These are phyloP conservation scores for Penicillium paradoxum DNA, from an alignment of 495 filamentous ascomycete species.

Conservation along the genomic window DNA sequence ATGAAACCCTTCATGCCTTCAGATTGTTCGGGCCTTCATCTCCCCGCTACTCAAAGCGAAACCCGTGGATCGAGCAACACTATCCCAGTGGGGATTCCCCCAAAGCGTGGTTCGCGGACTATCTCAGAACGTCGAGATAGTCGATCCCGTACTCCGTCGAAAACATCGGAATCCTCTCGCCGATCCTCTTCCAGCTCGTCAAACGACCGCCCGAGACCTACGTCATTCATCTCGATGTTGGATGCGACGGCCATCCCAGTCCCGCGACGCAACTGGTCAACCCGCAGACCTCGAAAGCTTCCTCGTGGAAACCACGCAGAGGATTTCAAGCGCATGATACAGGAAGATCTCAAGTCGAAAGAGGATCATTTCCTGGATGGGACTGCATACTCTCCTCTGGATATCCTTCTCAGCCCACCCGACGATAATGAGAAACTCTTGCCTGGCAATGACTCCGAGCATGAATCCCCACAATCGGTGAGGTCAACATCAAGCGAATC, in stretches of 20 bases:
- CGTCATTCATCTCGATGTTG: slow-evolving; percentile 38
- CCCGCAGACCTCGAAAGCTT: slow-evolving; percentile 31
- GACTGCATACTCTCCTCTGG: slow-evolving; percentile 31
- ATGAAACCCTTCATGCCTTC: slow-evolving; percentile 7
- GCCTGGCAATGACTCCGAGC: slow-evolving; percentile 35
- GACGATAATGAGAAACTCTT: slow-evolving; percentile 34
- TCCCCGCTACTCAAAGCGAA: slow-evolving; percentile 9
- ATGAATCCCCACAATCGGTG: slow-evolving; percentile 37
- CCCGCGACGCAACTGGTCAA: slow-evolving; percentile 31
- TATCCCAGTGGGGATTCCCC: slow-evolving; percentile 42
- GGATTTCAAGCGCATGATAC: slow-evolving; percentile 42
- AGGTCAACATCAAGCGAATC: slow-evolving; percentile 57
- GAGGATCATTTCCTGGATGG: slow-evolving; percentile 31
- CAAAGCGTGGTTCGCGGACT: slow-evolving; percentile 30
- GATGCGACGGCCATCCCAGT: slow-evolving; percentile 44
- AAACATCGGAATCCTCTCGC: slow-evolving; percentile 19
- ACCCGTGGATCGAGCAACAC: slow-evolving; percentile 18
- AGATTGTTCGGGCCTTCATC: slow-evolving; percentile 14
- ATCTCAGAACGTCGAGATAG: slow-evolving; percentile 18
- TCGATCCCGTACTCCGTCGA: slow-evolving; percentile 21
- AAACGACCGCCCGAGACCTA: slow-evolving; percentile 31
- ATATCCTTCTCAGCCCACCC: slow-evolving; percentile 45
- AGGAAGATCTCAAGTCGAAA: slow-evolving; percentile 33
- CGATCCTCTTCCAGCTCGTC: slow-evolving; percentile 32
- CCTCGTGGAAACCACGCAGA: slow-evolving; percentile 42